Evolutionary conservation across 805 yeast genomes (phyloP).

Genomic region (Clavispora asparagi): DNA sequence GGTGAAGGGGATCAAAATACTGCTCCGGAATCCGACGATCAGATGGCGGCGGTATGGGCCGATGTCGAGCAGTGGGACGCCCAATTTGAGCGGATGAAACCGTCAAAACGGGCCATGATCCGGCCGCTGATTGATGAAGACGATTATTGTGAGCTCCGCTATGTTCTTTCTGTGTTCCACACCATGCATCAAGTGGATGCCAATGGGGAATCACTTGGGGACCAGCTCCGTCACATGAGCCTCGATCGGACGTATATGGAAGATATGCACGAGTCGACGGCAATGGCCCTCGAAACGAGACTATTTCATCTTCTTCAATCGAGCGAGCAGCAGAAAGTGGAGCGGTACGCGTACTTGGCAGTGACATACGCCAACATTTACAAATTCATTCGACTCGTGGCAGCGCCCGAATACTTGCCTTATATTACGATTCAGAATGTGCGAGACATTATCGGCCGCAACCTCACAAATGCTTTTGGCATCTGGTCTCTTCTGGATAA

Average conservation of each 20-base stretch:
- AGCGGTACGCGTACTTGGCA: slow-evolving; percentile 43
- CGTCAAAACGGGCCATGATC: slow-evolving; percentile 25
- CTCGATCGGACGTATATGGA: background rate
- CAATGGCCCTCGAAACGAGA: slow-evolving; percentile 15
- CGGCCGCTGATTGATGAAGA: slow-evolving; percentile 45
- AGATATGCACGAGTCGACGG: slow-evolving; percentile 3
- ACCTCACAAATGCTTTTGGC: slow-evolving; percentile 66
- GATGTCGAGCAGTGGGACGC: slow-evolving; percentile 34
- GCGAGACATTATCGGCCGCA: slow-evolving; percentile 50
- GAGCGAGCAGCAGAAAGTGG: slow-evolving; percentile 43
- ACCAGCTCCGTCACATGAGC: slow-evolving; percentile 9
- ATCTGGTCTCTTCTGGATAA: slow-evolving; percentile 47
- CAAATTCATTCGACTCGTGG: slow-evolving; percentile 39
- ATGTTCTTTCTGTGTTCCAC: slow-evolving; percentile 28
- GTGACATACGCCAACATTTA: slow-evolving; percentile 44
- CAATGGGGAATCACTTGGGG: slow-evolving; percentile 25
- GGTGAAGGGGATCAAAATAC: slow-evolving; percentile 18
- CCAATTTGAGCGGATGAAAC: slow-evolving; percentile 25
- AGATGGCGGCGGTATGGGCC: slow-evolving; percentile 31
- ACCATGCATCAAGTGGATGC: slow-evolving; percentile 8
- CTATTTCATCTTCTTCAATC: slow-evolving; percentile 45
- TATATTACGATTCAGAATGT: slow-evolving; percentile 34
- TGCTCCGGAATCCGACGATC: slow-evolving; percentile 7
- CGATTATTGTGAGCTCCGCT: slow-evolving; percentile 49
- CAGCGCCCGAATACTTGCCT: slow-evolving; percentile 30